Conservation (phyloP, 495 filamentous ascomycete genomes). For the Neurospora sp. region DNA sequence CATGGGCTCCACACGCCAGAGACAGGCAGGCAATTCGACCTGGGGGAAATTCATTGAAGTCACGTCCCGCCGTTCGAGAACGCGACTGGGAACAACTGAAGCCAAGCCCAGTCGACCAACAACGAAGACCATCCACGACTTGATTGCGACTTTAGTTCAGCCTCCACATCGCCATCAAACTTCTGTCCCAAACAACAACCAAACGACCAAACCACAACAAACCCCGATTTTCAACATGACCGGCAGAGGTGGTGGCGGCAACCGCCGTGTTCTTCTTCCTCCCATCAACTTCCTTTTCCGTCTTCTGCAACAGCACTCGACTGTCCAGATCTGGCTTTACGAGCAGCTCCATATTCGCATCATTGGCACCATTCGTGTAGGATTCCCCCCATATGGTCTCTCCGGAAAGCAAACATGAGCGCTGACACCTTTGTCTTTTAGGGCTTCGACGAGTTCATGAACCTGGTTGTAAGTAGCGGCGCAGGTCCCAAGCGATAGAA, state of each 20-base stretch:
- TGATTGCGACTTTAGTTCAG: not conserved
- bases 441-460: constrained; percentile 94
- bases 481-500: not conserved
- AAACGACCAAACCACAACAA: not conserved
- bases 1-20: not conserved
- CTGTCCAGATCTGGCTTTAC: constrained; percentile 91
- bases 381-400: constrained; percentile 18
- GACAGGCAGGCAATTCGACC: not conserved
- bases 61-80: not conserved
- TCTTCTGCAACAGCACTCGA: constrained; percentile 77
- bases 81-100: not conserved
- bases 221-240: constrained; percentile 51
- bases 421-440: constrained; percentile 2
- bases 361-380: constrained; percentile 85
- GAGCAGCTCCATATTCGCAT: constrained; percentile 91
- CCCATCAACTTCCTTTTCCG: constrained; percentile 98
- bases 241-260: constrained; percentile 66
- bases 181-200: not conserved
- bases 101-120: not conserved
- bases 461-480: constrained; percentile 73
- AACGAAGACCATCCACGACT: not conserved
- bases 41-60: not conserved
- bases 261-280: constrained; percentile 82
- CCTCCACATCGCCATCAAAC: not conserved
- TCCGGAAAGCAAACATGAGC: not conserved